Conservation (phyloP, 768 basidiomycete genomes). For the Xerocomellus chrysenteron region DNA sequence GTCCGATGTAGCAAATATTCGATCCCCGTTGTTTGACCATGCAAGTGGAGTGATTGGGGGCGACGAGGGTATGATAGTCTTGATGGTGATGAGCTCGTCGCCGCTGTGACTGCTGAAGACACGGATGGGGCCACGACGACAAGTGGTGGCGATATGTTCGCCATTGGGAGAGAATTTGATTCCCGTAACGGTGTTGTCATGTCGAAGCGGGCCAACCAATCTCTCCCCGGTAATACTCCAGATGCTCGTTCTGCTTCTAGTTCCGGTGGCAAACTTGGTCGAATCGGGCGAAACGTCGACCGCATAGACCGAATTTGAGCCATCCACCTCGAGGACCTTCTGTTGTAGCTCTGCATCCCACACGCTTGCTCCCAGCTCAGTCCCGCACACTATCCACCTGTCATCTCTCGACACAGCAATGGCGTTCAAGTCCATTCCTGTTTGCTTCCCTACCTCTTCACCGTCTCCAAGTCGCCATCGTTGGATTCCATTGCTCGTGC, state of each 20-base stretch:
- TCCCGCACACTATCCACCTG: not conserved
- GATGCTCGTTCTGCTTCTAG: not conserved
- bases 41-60: not conserved
- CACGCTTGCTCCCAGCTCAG: not conserved
- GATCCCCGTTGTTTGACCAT: not conserved
- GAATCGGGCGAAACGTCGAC: not conserved
- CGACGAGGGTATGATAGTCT: not conserved
- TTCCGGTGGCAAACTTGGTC: not conserved
- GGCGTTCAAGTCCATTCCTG: not conserved
- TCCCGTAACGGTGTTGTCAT: not conserved
- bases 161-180: not conserved
- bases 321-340: not conserved
- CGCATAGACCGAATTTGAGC: not conserved
- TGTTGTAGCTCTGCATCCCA: not conserved
- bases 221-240: not conserved
- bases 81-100: not conserved
- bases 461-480: not conserved
- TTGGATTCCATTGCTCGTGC: not conserved
- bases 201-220: not conserved
- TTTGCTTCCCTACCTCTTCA: not conserved
- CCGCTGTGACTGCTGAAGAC: not conserved
- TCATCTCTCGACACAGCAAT: not conserved
- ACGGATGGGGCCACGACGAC: not conserved
- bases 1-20: not conserved
- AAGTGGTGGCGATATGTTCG: not conserved